phyloP scores from a whole-genome alignment of 768 basidiomycete species.

The Tylopilus intermedius region DNA sequence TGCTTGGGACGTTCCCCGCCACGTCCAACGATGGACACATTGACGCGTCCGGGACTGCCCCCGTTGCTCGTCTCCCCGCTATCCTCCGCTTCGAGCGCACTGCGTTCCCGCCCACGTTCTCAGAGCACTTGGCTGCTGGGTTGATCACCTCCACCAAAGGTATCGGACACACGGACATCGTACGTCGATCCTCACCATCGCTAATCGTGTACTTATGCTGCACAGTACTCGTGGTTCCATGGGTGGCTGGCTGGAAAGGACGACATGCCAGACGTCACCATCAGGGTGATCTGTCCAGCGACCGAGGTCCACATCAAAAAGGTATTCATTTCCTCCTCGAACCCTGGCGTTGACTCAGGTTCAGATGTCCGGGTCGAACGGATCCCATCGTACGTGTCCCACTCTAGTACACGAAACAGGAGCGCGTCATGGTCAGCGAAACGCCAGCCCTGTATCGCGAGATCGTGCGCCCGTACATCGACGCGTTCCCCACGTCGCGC shows the following conservation, averaged over 20 bases:
- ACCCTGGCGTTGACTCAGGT: not conserved
- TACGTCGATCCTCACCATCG: slow-evolving; percentile 27
- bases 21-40: too few species aligned
- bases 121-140: slow-evolving; percentile 33
- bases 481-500: slow-evolving; percentile 66
- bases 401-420: slow-evolving; percentile 70
- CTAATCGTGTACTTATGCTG: not conserved
- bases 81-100: slow-evolving; percentile 80
- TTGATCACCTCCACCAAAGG: slow-evolving; percentile 40
- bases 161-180: slow-evolving; percentile 66
- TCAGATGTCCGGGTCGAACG: not conserved
- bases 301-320: slow-evolving; percentile 88
- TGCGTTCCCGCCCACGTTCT: slow-evolving; percentile 46
- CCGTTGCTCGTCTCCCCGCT: slow-evolving; percentile 38
- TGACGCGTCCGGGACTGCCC: too few species aligned
- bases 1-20: too few species aligned
- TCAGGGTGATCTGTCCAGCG: slow-evolving; percentile 83
- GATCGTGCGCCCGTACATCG: slow-evolving; percentile 75
- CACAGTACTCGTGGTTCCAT: slow-evolving; percentile 76
- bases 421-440: slow-evolving; percentile 68
- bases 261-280: slow-evolving; percentile 63
- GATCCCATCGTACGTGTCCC: not conserved
- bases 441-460: slow-evolving; percentile 71
- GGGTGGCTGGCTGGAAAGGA: slow-evolving; percentile 53
- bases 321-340: slow-evolving; percentile 8